A percentile compares a stretch with the other conserved stretches of the same genome.
Conservation (phyloP, 2,329 filamentous ascomycete species). For the Aspergillus neotritici region DNA sequence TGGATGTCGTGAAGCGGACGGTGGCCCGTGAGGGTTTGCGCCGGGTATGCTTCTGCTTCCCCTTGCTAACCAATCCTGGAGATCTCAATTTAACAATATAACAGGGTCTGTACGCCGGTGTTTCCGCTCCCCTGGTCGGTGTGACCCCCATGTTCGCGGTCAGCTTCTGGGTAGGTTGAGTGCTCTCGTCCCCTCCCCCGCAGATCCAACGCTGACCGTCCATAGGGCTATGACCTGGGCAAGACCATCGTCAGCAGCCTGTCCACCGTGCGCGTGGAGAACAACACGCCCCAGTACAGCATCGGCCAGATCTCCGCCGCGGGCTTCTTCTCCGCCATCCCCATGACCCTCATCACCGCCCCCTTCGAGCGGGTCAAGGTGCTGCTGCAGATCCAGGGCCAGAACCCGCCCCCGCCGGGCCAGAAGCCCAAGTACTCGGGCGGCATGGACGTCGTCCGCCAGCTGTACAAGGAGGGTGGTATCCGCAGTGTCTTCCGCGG, state of each 20-base stretch:
- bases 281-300: slow-evolving; percentile 60
- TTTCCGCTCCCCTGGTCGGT: slow-evolving; percentile 87
- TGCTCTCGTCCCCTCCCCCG: neutral
- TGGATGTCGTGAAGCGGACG: slow-evolving; percentile 87
- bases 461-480: slow-evolving; percentile 88
- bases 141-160: slow-evolving; percentile 93
- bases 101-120: slow-evolving; percentile 88
- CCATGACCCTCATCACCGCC: slow-evolving; percentile 97
- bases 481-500: slow-evolving; percentile 89
- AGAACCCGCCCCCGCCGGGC: slow-evolving; percentile 75
- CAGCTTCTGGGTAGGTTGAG: slow-evolving; percentile 55
- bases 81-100: slow-evolving; percentile 5
- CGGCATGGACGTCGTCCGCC: slow-evolving; percentile 81
- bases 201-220: slow-evolving; percentile 31
- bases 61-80: neutral
- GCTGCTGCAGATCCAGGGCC: slow-evolving; percentile 93
- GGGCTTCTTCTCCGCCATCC: slow-evolving; percentile 95
- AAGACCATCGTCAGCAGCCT: slow-evolving; percentile 74
- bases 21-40: slow-evolving; percentile 77
- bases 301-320: slow-evolving; percentile 86
- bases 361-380: slow-evolving; percentile 99
- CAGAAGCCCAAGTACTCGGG: slow-evolving; percentile 90
- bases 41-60: slow-evolving; percentile 41
- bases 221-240: slow-evolving; percentile 90
- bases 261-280: slow-evolving; percentile 57